Conservation (phyloP, 73 alveolate species). For the Tetrahymena thermophila region DNA sequence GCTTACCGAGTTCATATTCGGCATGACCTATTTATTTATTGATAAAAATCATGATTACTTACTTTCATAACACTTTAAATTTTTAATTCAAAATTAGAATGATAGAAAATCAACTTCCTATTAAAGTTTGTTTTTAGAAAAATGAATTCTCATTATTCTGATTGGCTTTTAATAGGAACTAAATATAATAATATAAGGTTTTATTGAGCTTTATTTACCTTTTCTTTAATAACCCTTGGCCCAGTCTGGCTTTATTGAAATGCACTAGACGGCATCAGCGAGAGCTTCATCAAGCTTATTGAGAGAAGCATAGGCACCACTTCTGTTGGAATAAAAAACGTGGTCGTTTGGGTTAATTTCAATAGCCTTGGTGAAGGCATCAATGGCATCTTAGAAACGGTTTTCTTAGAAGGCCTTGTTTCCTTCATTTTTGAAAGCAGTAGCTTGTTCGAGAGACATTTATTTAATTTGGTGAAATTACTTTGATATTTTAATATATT, state of each 20-base stretch:
- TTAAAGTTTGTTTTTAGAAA: neutral
- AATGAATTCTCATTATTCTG: neutral
- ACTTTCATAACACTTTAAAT: neutral
- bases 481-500: neutral
- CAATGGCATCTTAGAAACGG: slow-evolving; percentile 87
- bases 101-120: neutral
- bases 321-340: slow-evolving; percentile 89
- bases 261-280: slow-evolving; percentile 82
- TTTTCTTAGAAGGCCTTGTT: slow-evolving; percentile 79
- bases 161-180: neutral
- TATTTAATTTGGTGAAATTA: neutral
- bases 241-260: slow-evolving; percentile 85
- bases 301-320: slow-evolving; percentile 45
- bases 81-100: neutral
- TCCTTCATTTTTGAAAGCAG: slow-evolving; percentile 67
- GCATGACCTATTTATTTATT: slow-evolving; percentile 71
- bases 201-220: neutral
- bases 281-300: slow-evolving; percentile 34
- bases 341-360: slow-evolving; percentile 85
- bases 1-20: slow-evolving; percentile 59
- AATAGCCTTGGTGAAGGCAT: slow-evolving; percentile 90
- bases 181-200: neutral
- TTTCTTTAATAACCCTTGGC: slow-evolving; percentile 83
- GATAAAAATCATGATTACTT: no score
- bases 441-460: neutral